Evolutionary conservation across 2,329 filamentous ascomycete genomes (phyloP).

Genomic region (Drechslerella dactyloides): DNA sequence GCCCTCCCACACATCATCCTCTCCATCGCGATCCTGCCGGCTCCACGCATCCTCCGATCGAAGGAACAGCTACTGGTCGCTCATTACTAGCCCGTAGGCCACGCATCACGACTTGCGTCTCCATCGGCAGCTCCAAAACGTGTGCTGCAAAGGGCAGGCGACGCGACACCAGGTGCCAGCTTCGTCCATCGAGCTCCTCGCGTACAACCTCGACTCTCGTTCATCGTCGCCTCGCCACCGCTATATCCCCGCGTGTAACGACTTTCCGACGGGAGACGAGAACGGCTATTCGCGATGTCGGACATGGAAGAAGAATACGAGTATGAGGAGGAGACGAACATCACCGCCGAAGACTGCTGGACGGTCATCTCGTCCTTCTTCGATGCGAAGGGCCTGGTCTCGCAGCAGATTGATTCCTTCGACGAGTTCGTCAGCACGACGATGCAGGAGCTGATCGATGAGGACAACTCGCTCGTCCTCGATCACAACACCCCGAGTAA

Average conservation of each 20-base stretch:
- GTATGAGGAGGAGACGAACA: conserved; percentile 60
- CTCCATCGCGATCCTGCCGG: conserved; percentile 8
- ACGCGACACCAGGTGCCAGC: conserved; percentile 39
- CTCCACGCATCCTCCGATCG: conserved; percentile 4
- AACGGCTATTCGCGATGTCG: conserved; percentile 28
- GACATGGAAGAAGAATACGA: conserved; percentile 50
- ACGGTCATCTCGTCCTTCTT: conserved; percentile 97
- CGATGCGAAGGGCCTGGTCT: conserved; percentile 91
- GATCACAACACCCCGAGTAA: conserved; percentile 83
- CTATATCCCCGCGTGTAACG: conserved; percentile 5
- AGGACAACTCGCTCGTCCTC: conserved; percentile 88
- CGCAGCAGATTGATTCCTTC: conserved; percentile 97
- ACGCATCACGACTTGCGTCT: conserved; percentile 11
- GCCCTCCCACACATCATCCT: conserved; percentile 26
- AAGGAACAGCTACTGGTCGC: conserved; percentile 1
- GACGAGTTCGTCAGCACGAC: conserved; percentile 95
- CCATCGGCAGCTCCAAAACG: neutral
- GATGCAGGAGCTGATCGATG: conserved; percentile 91
- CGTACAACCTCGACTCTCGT: conserved; percentile 22
- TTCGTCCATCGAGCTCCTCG: conserved; percentile 14
- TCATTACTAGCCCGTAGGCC: neutral
- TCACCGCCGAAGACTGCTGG: conserved; percentile 98
- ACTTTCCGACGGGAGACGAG: conserved; percentile 2
- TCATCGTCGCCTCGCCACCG: neutral
- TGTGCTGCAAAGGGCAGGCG: neutral